Base-by-base conservation (phyloP, 2,329 filamentous ascomycete species). In the Hypoxylon sp. region DNA sequence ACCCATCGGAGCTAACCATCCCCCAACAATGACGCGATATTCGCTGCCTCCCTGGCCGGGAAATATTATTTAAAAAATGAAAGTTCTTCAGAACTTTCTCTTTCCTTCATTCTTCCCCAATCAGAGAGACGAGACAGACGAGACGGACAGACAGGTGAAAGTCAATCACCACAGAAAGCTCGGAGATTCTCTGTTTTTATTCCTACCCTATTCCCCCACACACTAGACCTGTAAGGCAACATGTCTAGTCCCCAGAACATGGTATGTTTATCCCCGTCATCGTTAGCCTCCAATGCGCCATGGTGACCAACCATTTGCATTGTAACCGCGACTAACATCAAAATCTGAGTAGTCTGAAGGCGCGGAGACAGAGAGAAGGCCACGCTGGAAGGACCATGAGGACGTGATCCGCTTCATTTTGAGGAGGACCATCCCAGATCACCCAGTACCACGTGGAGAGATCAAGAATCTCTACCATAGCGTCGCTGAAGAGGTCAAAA, bases 371-470 rank as follows among this genome's bases (percentile, higher is more conserved):
- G 30, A 40, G 13, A 50, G 30, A 48, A 57, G 40, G 30, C 53
- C 53, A 10, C 40, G 55, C 8, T 57, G 55, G 55, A 57, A 57
- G 40, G 46, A 57, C 17, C 61, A 61, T 30, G 14, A 55, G 3
- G 53, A 68, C 25, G 51, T 65, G 7, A 65, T 70, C 31, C 4
- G 56, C 1, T 70, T 57, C 31, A 42, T 68, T 27, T 56, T 70
- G 40, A 50, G 58, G 10, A 48, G 33, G 48, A 60, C 59, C 3
- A 56, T 68, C 8, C 68, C 68, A 1, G 20, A 31, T 1, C 13
- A 57, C 3, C 61, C 61, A 7, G 2, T 70, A 4, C 33, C 33
- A 0, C 65, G 68, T 6, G 68, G 68, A 6, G 25, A 2, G 14
- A 48, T 33, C 13, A 56, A 49, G 2, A 11, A 11, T 1, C 5